Evolutionary conservation across 148 eudicot genomes (phyloP).

Genomic region (Persicaria maculosa): DNA sequence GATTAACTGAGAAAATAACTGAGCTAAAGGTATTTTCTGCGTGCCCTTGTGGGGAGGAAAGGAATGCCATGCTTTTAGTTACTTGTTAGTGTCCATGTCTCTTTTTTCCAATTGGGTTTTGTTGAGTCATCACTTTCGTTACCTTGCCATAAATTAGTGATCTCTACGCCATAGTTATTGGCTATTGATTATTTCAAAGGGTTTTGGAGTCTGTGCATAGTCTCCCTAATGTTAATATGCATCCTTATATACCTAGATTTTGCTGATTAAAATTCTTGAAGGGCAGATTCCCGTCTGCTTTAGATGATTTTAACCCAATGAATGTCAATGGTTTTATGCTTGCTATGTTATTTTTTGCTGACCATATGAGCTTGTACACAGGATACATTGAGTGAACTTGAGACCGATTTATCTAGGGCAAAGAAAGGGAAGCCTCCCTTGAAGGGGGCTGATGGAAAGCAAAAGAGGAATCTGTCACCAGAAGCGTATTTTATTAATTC

Average conservation of each 20-base stretch:
- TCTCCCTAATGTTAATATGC: too few species aligned
- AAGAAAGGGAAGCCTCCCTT: slow-evolving; percentile 85
- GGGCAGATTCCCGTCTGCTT: background rate
- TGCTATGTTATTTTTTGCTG: background rate
- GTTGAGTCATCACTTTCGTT: background rate
- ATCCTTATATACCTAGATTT: too few species aligned
- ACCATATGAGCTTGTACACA: slow-evolving; percentile 20
- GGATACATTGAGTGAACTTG: slow-evolving; percentile 52
- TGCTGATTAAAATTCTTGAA: background rate
- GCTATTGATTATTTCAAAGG: background rate
- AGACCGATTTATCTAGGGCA: slow-evolving; percentile 67
- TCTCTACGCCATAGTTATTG: background rate
- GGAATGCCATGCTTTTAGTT: too few species aligned
- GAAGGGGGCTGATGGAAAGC: slow-evolving; percentile 69
- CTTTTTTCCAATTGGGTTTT: background rate
- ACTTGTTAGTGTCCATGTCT: background rate
- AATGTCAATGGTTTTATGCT: background rate
- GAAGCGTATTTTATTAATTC: slow-evolving; percentile 53
- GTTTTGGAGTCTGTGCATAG: background rate
- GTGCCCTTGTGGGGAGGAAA: background rate
- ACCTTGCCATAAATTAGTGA: background rate
- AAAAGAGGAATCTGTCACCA: slow-evolving; percentile 59
- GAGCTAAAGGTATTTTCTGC: slow-evolving; percentile 57
- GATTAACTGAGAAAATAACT: slow-evolving; percentile 58
- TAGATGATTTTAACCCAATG: background rate